phyloP scores from a whole-genome alignment of 495 filamentous ascomycete species.

The Amphirosellinia nigrospora region DNA sequence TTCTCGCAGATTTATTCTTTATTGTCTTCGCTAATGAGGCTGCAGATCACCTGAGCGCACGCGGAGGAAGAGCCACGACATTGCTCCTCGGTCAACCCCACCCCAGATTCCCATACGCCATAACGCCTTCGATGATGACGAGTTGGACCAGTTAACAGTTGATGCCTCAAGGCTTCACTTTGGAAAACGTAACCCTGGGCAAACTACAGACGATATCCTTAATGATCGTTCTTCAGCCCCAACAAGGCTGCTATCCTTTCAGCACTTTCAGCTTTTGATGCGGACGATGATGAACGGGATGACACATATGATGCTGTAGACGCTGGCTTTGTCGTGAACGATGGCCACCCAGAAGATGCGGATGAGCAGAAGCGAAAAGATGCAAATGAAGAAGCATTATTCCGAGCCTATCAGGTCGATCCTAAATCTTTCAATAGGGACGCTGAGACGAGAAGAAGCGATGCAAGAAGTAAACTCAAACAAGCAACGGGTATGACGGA shows the following conservation, averaged over 20 bases:
- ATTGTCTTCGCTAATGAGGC: conserved; percentile 32
- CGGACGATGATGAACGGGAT: conserved; percentile 95
- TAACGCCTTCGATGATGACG: conserved; percentile 82
- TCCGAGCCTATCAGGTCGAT: conserved; percentile 66
- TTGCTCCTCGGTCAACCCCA: conserved; percentile 49
- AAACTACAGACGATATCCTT: conserved; percentile 67
- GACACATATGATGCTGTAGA: conserved; percentile 95
- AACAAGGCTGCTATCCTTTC: conserved; percentile 90
- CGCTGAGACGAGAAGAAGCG: conserved; percentile 66
- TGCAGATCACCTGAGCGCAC: conserved; percentile 33
- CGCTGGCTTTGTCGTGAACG: conserved; percentile 85
- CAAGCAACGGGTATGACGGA: conserved; percentile 87
- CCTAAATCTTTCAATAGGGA: conserved; percentile 73
- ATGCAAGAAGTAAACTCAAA: conserved; percentile 66
- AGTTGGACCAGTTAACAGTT: conserved; percentile 74
- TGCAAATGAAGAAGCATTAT: conserved; percentile 63
- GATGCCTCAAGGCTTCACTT: conserved; percentile 69
- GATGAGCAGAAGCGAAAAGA: conserved; percentile 51
- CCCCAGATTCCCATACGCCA: conserved; percentile 46
- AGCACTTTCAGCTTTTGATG: conserved; percentile 88
- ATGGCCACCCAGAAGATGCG: conserved; percentile 41
- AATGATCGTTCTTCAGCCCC: conserved; percentile 57
- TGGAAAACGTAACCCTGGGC: conserved; percentile 69
- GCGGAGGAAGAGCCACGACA: conserved; percentile 36
- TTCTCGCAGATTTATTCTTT: conserved; percentile 21